Percentiles rank a stretch among this genome's conserved stretches.
Conservation (phyloP, 148 eudicot species). For the Fagopyrum homotropicum region DNA sequence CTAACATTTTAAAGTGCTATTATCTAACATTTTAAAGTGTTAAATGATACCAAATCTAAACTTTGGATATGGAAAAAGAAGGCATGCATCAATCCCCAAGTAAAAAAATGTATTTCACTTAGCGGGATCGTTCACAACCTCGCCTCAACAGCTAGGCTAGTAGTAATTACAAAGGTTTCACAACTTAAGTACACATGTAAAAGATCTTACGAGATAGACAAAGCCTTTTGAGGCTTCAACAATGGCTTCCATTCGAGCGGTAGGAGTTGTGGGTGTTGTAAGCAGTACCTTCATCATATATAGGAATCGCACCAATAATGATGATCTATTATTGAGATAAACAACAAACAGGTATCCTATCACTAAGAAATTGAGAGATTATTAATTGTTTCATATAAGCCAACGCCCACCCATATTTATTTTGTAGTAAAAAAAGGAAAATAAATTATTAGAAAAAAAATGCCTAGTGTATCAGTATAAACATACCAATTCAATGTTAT, state of each 20-base stretch:
- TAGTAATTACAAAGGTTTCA: neutral
- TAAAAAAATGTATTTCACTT: neutral
- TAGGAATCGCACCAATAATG: neutral
- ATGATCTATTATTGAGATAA: neutral
- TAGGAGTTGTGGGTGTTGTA: conserved; percentile 93
- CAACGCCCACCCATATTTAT: neutral
- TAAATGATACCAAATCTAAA: neutral
- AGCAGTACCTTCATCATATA: conserved; percentile 18
- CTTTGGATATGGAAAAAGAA: neutral
- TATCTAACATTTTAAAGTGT: no score
- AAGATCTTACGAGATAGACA: conserved; percentile 70
- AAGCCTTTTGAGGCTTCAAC: conserved; percentile 90
- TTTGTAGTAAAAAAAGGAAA: neutral
- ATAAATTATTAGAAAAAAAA: neutral
- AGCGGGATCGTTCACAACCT: neutral
- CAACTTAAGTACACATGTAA: neutral
- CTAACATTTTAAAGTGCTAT: no score
- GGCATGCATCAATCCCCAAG: neutral
- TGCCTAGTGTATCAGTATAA: neutral
- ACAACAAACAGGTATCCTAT: neutral
- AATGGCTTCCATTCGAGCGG: conserved; percentile 71
- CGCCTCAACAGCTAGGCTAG: neutral
- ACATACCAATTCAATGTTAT: conserved; percentile 74
- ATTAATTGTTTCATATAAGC: no score
- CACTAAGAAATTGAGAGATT: no score